These are phyloP conservation scores for Stephania japonica DNA, from an alignment of 164 flowering plant species.

Conservation along the genomic window DNA sequence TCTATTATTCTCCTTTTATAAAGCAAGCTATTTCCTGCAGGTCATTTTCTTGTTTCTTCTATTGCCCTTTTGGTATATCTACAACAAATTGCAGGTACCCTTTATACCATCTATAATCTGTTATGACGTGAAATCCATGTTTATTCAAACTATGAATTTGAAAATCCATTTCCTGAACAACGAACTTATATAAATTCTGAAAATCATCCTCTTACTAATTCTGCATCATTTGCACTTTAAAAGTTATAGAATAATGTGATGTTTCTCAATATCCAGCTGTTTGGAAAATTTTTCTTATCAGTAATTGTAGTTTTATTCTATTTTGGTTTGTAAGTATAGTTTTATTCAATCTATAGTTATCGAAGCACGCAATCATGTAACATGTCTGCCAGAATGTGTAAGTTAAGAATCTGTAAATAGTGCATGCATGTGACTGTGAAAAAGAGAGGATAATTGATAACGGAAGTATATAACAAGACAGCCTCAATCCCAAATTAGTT, in stretches of 20 bases:
- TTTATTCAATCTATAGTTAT: neutral
- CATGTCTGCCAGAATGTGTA: neutral
- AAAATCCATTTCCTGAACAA: neutral
- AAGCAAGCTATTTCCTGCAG: conserved; percentile 34
- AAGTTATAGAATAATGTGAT: neutral
- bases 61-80: conserved; percentile 80
- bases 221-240: neutral
- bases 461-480: neutral
- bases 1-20: neutral
- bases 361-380: neutral
- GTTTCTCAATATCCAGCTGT: neutral
- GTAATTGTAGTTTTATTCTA: neutral
- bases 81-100: conserved; percentile 79
- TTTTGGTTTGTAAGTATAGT: neutral
- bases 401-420: neutral
- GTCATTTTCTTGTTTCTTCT: conserved; percentile 63
- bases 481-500: no score
- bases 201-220: neutral
- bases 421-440: neutral
- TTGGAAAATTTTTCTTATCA: neutral
- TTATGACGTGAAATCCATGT: neutral
- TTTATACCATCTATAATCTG: neutral
- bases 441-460: neutral
- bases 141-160: neutral
- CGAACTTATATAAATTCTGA: neutral